Base-by-base conservation (phyloP, 176 grass and related monocot genomes). In the Microstegium vimineum region DNA sequence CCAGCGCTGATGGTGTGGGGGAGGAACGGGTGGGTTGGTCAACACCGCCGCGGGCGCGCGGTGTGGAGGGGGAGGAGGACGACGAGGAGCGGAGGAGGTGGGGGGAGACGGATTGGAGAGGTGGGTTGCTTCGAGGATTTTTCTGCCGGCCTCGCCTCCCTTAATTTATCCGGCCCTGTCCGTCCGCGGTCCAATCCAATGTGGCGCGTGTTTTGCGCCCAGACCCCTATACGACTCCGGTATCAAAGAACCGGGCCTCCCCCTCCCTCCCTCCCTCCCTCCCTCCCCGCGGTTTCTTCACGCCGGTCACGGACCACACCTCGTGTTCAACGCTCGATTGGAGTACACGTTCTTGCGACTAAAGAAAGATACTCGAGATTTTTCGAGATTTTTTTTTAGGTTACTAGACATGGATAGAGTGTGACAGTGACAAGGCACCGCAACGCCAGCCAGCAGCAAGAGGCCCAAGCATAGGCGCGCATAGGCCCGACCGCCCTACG, bases 21-120 rank as follows among this genome's bases (percentile, higher is more conserved):
- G 32, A 35, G 12, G 8, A 10, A 20, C 5, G 30, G 62, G 43
- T n/a, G 62, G 63, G 73, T 54, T 35, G 82, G 69, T 88, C 77
- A 84, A 76, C 82, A 81, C 87, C 76, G 82, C 82, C 62, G 62
- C 71, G n/a, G n/a, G 69, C 38, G 60, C 54, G 81, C 87, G 81
- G 81, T 35, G 86, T 34, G 36, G 66, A 10, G 34, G 83, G 8
- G 14, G 31, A 65, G 0, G n/a, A n/a, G 42, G 42, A 18, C 1
- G 45, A 11, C 78, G 16, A 40, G 25, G 46, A 28, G 2, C n/a
- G n/a, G 3, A 23, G 66, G 52, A 17, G 65, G 54, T 23, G 54
- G 20, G 20, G 11, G 18, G 17, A 15, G 34, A 36, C 4, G 65
- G 49, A 15, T 20, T 18, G 36, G 23, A 27, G 12, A 0, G 20